Evolutionary conservation across 1,139 yeast genomes (phyloP).

Genomic region (Magnusiomyces magnusii): DNA sequence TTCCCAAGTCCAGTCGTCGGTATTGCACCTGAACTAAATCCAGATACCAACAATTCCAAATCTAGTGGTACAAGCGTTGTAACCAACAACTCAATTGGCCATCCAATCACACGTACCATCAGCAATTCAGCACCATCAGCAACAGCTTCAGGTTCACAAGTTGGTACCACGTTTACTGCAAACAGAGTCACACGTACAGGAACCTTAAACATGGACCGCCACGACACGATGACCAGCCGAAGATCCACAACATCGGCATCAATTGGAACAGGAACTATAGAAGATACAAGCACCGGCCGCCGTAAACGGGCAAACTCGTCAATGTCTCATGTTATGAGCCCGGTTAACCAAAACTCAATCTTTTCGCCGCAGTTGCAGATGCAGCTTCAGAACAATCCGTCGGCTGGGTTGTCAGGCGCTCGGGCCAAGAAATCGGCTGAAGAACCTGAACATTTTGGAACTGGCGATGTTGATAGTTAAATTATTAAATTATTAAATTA

Average conservation of each 20-base stretch:
- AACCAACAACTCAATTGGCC: no score
- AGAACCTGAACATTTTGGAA: no score
- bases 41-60: no score
- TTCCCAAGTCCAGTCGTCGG: neutral
- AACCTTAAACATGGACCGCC: neutral
- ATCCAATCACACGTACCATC: no score
- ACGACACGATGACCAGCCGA: neutral
- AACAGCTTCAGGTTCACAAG: neutral
- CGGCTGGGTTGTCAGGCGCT: neutral
- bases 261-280: neutral
- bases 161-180: neutral
- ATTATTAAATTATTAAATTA: no score
- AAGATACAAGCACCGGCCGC: neutral
- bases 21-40: no score
- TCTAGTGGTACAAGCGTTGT: no score
- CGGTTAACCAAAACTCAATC: neutral
- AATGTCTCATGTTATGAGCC: neutral
- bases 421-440: neutral
- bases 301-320: neutral
- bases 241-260: neutral
- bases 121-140: no score
- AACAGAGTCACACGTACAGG: neutral
- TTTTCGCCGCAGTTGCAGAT: neutral
- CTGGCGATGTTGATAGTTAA: no score
- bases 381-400: neutral